phyloP scores from a whole-genome alignment of 192 early-diverging fungal species.

The Geosiphon pyriformis region DNA sequence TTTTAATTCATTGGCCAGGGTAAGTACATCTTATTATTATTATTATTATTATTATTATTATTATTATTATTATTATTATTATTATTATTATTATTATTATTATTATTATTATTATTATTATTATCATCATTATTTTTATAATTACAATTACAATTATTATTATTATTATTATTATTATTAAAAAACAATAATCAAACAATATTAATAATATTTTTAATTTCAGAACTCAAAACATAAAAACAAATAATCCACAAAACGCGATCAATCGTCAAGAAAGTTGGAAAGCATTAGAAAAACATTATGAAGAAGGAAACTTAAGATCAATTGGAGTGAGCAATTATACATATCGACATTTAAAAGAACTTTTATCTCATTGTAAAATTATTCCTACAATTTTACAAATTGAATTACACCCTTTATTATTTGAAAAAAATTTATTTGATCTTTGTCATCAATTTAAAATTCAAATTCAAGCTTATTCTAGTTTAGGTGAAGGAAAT shows the following conservation, averaged over 20 bases:
- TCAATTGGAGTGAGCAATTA: slow-evolving; percentile 75
- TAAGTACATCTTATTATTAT: slow-evolving; percentile 17
- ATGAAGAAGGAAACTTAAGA: slow-evolving; percentile 47
- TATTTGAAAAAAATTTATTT: slow-evolving; percentile 52
- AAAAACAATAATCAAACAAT: no score
- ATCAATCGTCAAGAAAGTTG: slow-evolving; percentile 53
- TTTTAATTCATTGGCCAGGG: slow-evolving; percentile 77
- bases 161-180: no score
- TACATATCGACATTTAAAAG: slow-evolving; percentile 49
- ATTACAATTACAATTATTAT: no score
- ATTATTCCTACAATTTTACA: slow-evolving; percentile 64
- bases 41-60: neutral
- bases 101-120: no score
- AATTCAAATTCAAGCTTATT: slow-evolving; percentile 66
- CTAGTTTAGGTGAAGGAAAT: slow-evolving; percentile 60
- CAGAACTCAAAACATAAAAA: slow-evolving; percentile 36
- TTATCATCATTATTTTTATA: no score
- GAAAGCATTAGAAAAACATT: slow-evolving; percentile 57
- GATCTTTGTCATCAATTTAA: slow-evolving; percentile 46
- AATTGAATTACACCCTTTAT: slow-evolving; percentile 64
- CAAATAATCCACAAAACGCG: slow-evolving; percentile 41
- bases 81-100: no score
- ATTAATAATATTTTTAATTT: slow-evolving; percentile 7
- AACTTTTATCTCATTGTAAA: slow-evolving; percentile 49
- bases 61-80: no score